phyloP scores from a whole-genome alignment of 306 rosid species.

The Prunus persica region Prunus_persica_NCBIv2 NC_034009.1:37204501-37205000 shows the following conservation, averaged over 20 bases:
- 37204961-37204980: not conserved
- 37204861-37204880: conserved; percentile 82
- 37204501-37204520: not conserved
- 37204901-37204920: conserved; percentile 78
- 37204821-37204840: conserved; percentile 38
- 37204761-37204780: conserved; percentile 51
- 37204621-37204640: conserved; percentile 27
- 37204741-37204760: conserved; percentile 43
- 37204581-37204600: conserved; percentile 24
- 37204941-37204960: not conserved
- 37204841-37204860: conserved; percentile 47
- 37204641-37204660: conserved; percentile 12
- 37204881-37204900: conserved; percentile 30
- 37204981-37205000: conserved; percentile 48
- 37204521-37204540: not conserved
- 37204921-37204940: conserved; percentile 60
- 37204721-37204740: conserved; percentile 39
- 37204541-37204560: not conserved
- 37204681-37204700: conserved; percentile 30
- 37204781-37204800: conserved; percentile 47
- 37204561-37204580: conserved; percentile 1
- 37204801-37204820: conserved; percentile 53
- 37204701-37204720: conserved; percentile 55
- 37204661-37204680: conserved; percentile 14
- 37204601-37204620: conserved; percentile 59